A percentile compares a stretch with the other conserved stretches of the same genome.
Evolutionary conservation across 192 early-diverging fungal species (phyloP).

Genomic region (Coemansia sp.): DNA sequence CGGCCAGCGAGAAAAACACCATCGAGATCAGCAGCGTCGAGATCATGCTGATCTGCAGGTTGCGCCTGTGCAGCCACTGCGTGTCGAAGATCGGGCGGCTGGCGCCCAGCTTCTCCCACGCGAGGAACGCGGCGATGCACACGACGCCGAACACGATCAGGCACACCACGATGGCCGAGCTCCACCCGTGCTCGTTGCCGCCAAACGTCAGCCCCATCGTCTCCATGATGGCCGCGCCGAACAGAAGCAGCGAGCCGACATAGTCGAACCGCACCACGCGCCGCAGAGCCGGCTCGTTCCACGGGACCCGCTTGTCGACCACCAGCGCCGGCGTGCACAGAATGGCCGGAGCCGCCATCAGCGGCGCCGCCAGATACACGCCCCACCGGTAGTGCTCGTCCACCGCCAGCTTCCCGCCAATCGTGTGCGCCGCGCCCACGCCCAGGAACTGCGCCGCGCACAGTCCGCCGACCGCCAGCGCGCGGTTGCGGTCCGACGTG

Average conservation of each 20-base stretch:
- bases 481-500: slow-evolving; percentile 33
- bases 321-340: slow-evolving; percentile 45
- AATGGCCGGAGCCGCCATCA: slow-evolving; percentile 28
- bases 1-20: slow-evolving; percentile 29
- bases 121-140: slow-evolving; percentile 24
- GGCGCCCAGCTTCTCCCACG: slow-evolving; percentile 34
- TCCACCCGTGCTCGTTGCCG: slow-evolving; percentile 53
- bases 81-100: slow-evolving; percentile 38
- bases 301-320: slow-evolving; percentile 13
- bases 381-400: slow-evolving; percentile 42
- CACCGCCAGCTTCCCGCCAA: slow-evolving; percentile 42
- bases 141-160: slow-evolving; percentile 48
- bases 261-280: slow-evolving; percentile 37
- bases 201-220: slow-evolving; percentile 46
- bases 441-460: slow-evolving; percentile 46
- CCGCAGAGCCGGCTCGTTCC: slow-evolving; percentile 21
- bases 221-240: slow-evolving; percentile 42
- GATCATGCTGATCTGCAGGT: slow-evolving; percentile 48
- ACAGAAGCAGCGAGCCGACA: slow-evolving; percentile 30
- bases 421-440: slow-evolving; percentile 39
- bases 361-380: slow-evolving; percentile 43
- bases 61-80: slow-evolving; percentile 45
- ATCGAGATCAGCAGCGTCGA: slow-evolving; percentile 46
- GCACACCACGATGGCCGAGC: slow-evolving; percentile 42
- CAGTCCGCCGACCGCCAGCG: slow-evolving; percentile 29